These are phyloP conservation scores for Glarea lozoyensis DNA, from an alignment of 495 filamentous ascomycete genomes.

Conservation along the genomic window DNA sequence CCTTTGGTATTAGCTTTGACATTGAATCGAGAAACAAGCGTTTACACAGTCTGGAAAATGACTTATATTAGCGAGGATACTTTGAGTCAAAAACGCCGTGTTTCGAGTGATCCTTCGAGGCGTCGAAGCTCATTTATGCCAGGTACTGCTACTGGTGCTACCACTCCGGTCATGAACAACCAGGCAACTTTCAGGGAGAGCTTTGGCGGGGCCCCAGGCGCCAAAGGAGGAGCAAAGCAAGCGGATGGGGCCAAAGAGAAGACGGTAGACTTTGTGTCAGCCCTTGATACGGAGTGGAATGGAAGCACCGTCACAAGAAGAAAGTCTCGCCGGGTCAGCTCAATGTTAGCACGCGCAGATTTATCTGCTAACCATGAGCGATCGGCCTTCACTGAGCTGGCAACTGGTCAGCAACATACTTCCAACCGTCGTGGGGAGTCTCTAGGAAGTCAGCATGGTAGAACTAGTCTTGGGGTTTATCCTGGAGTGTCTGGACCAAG, in stretches of 20 bases:
- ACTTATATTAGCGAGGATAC: conserved; percentile 52
- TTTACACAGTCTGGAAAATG: conserved; percentile 74
- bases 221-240: conserved; percentile 31
- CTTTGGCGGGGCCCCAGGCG: conserved; percentile 35
- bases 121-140: conserved; percentile 80
- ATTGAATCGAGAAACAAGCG: conserved; percentile 57
- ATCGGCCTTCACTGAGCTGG: conserved; percentile 62
- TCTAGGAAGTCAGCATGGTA: conserved; percentile 57
- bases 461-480: conserved; percentile 37
- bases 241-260: conserved; percentile 23
- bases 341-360: conserved; percentile 83
- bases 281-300: conserved; percentile 72
- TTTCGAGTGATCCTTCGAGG: conserved; percentile 40
- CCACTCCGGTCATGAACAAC: conserved; percentile 58
- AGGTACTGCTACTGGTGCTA: conserved; percentile 66
- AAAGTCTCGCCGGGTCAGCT: conserved; percentile 83
- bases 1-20: conserved; percentile 75
- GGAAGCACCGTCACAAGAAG: conserved; percentile 55
- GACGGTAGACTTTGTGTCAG: conserved; percentile 55
- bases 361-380: conserved; percentile 69
- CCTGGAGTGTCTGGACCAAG: conserved; percentile 12
- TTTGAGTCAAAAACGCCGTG: conserved; percentile 34
- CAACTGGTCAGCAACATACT: conserved; percentile 38
- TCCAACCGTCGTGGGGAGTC: conserved; percentile 57
- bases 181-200: conserved; percentile 41